These are phyloP conservation scores for Ettlia oleoabundans DNA, from an alignment of 139 green algal genomes.

Conservation along the genomic window DNA sequence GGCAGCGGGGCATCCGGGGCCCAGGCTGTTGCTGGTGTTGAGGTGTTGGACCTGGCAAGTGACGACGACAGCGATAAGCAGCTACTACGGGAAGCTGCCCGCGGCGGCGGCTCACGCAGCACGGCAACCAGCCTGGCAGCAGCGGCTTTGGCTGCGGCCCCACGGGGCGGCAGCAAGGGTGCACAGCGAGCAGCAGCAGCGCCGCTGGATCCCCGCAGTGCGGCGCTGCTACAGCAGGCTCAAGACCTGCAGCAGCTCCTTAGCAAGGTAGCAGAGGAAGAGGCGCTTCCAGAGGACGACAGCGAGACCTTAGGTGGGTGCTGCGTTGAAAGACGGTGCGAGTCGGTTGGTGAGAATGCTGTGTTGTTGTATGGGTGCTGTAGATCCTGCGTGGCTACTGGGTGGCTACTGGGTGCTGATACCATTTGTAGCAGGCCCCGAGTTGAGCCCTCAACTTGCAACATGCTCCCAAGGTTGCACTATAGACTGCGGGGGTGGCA, in stretches of 20 bases:
- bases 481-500: too few species aligned
- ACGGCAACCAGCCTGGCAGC: not conserved
- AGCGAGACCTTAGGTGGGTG: slow-evolving; percentile 1
- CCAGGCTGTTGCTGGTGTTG: not conserved
- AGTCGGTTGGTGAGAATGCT: not conserved
- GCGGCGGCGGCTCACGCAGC: not conserved
- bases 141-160: not conserved
- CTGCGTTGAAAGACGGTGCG: not conserved
- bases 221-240: slow-evolving; percentile 6
- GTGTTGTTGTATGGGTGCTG: not conserved
- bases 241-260: not conserved
- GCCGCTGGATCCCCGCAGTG: not conserved
- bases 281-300: not conserved
- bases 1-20: not conserved
- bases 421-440: too few species aligned
- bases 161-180: not conserved
- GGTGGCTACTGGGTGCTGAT: too few species aligned
- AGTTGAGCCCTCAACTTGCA: too few species aligned
- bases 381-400: too few species aligned
- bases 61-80: slow-evolving; percentile 15
- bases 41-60: not conserved
- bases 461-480: not conserved
- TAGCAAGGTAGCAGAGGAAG: not conserved
- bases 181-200: not conserved
- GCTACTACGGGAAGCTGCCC: not conserved